Conservation (phyloP, 148 eudicot species). For the Drosera capensis region DNA sequence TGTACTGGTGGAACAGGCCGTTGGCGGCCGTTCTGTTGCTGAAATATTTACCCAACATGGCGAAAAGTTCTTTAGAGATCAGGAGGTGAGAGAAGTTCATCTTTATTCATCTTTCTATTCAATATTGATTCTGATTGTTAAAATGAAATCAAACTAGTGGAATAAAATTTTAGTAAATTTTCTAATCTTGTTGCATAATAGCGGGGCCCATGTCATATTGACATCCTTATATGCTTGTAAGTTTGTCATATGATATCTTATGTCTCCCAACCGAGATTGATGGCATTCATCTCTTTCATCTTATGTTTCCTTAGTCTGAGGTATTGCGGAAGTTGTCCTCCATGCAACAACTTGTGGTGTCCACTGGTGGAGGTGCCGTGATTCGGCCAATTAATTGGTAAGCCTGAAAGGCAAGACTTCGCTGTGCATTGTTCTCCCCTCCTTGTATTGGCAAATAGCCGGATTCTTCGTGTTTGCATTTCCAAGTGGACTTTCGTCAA, state of each 20-base stretch:
- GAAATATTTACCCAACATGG: slow-evolving; percentile 79
- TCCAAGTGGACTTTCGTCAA: too few species aligned
- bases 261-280: neutral
- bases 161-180: too few species aligned
- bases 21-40: slow-evolving; percentile 51
- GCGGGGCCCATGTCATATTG: neutral
- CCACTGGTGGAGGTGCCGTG: slow-evolving; percentile 15
- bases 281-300: slow-evolving; percentile 8
- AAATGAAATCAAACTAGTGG: too few species aligned
- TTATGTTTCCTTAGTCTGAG: too few species aligned
- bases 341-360: slow-evolving; percentile 5
- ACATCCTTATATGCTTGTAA: neutral
- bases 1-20: slow-evolving; percentile 45
- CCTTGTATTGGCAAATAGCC: too few species aligned
- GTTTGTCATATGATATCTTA: neutral
- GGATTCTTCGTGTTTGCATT: neutral
- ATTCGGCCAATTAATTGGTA: slow-evolving; percentile 8
- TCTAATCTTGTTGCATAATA: neutral
- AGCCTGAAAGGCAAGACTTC: neutral
- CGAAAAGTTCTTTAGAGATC: slow-evolving; percentile 80
- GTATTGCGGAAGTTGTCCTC: slow-evolving; percentile 6
- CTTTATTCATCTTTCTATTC: slow-evolving; percentile 3
- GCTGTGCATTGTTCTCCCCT: neutral
- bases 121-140: neutral
- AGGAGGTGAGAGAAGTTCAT: slow-evolving; percentile 38